Evolutionary conservation across 2,329 filamentous ascomycete species (phyloP), one percentile per base, ranked within the genome.

Genomic region (Penicillium polonicum): DNA sequence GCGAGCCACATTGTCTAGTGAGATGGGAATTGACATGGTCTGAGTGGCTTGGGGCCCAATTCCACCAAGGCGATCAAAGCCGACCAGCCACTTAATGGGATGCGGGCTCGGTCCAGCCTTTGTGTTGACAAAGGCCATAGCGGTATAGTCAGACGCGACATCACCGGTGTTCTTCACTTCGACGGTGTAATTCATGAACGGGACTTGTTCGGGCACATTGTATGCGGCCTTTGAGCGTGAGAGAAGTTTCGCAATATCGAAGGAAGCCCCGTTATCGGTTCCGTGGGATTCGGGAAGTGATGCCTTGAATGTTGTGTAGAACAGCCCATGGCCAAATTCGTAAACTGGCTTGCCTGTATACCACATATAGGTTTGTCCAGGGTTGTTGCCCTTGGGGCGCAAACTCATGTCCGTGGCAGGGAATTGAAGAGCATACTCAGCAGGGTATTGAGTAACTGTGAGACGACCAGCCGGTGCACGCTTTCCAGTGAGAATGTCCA

Each of bases 281-380:
- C 13, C 27, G 10, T 31, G 48, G 1, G 51, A 46, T 4, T 27
- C 13, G 6, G 33, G 21, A 5, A 55, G 58, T 8, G 60, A 68
- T 8, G 58, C 59, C 17, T 65, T 61, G 63, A 79, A 79, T 4
- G 67, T 75, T 0, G 78, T 78, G 58, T 80, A 79, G 67, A 78
- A 77, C 5, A 78, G 57, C 2, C 77, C 78, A 48, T 76, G 73
- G 4, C 78, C 78, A 51, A 79, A 79, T 12, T 73, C 72, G 19
- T 74, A 73, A 5, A 79, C 76, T 0, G 76, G 67, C 10, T 66
- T 65, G 4, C 72, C 72, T 0, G 69, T 73, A 59, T 78, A 79
- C 77, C 77, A 79, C 57, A 75, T 75, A 55, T 79, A 79, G 0
- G 78, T 79, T 25, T 77, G 72, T 0, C 78, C 78, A 0, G 76